Conservation (phyloP, 768 basidiomycete species). For the Mycena kentingensis region DNA sequence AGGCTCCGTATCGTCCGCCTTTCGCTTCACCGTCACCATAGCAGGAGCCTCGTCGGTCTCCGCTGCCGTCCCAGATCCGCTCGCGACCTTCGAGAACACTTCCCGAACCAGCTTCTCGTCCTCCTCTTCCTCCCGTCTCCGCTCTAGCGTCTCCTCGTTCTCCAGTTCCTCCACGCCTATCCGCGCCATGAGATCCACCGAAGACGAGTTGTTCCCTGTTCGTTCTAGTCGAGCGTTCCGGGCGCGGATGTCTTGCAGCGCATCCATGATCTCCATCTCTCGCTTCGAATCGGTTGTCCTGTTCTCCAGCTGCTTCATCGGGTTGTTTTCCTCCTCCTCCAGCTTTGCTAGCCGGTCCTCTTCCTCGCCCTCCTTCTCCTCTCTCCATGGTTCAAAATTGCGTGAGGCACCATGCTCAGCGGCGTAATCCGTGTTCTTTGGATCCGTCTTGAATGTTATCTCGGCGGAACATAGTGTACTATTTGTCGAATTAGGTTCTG, state of each 20-base stretch:
- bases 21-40: slow-evolving; percentile 79
- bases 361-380: slow-evolving; percentile 74
- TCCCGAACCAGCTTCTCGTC: slow-evolving; percentile 89
- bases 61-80: slow-evolving; percentile 3
- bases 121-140: slow-evolving; percentile 78
- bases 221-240: slow-evolving; percentile 88
- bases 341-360: slow-evolving; percentile 83
- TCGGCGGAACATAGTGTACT: slow-evolving; percentile 96
- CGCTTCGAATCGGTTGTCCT: slow-evolving; percentile 90
- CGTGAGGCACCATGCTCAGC: slow-evolving; percentile 97
- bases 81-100: slow-evolving; percentile 76
- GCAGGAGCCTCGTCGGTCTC: slow-evolving; percentile 27
- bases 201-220: slow-evolving; percentile 55
- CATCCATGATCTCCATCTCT: slow-evolving; percentile 98
- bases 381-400: slow-evolving; percentile 98
- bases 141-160: slow-evolving; percentile 73
- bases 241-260: slow-evolving; percentile 88
- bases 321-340: slow-evolving; percentile 93
- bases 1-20: slow-evolving; percentile 79
- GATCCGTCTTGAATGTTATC: slow-evolving; percentile 99
- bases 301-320: slow-evolving; percentile 96
- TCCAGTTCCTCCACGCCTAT: slow-evolving; percentile 70
- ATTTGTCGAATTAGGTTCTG: slow-evolving; percentile 19
- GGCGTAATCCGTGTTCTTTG: slow-evolving; percentile 91
- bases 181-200: slow-evolving; percentile 67